Percentiles rank a stretch among this genome's conserved stretches.
Conservation (phyloP, 768 basidiomycete species). For the Coprinellus micaceus region DNA sequence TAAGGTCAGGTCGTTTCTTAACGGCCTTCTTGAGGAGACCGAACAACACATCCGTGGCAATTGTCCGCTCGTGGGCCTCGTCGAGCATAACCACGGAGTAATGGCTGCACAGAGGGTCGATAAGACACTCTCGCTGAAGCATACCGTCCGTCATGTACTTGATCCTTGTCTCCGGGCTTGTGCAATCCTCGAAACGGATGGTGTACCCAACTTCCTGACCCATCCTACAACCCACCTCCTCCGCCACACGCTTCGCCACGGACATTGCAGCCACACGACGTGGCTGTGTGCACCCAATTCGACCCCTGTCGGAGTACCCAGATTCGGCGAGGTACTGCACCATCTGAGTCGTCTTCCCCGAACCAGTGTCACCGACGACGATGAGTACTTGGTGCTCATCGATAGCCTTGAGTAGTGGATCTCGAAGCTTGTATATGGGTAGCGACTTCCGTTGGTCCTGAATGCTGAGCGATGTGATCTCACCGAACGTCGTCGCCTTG, state of each 20-base stretch:
- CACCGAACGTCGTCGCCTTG: constrained; percentile 94
- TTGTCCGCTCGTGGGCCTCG: constrained; percentile 97
- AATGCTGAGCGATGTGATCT: constrained; percentile 85
- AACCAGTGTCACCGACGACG: constrained; percentile 97
- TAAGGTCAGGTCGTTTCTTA: constrained; percentile 91
- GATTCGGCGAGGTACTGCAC: constrained; percentile 95
- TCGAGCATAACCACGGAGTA: constrained; percentile 98
- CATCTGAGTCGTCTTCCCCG: constrained; percentile 99
- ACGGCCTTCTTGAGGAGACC: constrained; percentile 95
- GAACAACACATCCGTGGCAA: constrained; percentile 97
- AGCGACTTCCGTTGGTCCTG: constrained; percentile 89
- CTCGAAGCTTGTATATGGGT: constrained; percentile 94
- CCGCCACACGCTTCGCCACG: constrained; percentile 96
- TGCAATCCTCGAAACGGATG: constrained; percentile 99
- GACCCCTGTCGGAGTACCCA: constrained; percentile 85
- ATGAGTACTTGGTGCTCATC: constrained; percentile 95
- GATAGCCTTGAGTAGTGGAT: constrained; percentile 86
- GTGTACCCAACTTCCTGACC: constrained; percentile 98
- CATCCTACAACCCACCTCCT: constrained; percentile 96
- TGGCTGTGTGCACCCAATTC: constrained; percentile 96
- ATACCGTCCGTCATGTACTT: constrained; percentile 99
- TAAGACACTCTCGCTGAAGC: constrained; percentile 93
- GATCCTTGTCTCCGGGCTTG: constrained; percentile 96
- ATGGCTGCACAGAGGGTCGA: constrained; percentile 88
- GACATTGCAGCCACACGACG: constrained; percentile 99